Percentiles rank a stretch among this genome's conserved stretches.
These are phyloP conservation scores for Populus tomentosa DNA, from an alignment of 441 rosid genomes.

Conservation along the genomic window DNA sequence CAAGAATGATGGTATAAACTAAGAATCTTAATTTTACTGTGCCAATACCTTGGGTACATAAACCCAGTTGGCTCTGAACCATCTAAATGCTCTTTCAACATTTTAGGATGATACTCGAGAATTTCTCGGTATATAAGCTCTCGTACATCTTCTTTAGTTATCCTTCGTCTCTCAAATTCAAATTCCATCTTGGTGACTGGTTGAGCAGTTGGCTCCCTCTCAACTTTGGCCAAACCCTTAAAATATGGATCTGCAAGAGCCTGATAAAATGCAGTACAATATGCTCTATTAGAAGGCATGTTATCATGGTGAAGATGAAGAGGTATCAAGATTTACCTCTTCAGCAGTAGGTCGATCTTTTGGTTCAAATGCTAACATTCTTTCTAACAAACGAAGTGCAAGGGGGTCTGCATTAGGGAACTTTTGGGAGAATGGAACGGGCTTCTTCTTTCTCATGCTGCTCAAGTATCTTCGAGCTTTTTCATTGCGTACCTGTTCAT, in stretches of 20 bases:
- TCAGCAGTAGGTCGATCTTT: slow-evolving; percentile 91
- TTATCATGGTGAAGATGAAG: slow-evolving; percentile 9
- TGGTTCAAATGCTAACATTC: slow-evolving; percentile 92
- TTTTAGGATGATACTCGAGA: slow-evolving; percentile 91
- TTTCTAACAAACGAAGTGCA: slow-evolving; percentile 82
- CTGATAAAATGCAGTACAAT: slow-evolving; percentile 31
- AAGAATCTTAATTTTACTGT: neutral
- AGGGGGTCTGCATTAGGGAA: slow-evolving; percentile 90
- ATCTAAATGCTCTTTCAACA: slow-evolving; percentile 79
- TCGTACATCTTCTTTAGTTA: slow-evolving; percentile 91
- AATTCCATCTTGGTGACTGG: slow-evolving; percentile 93
- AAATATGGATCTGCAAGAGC: slow-evolving; percentile 97
- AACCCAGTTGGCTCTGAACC: slow-evolving; percentile 92
- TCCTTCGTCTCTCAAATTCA: slow-evolving; percentile 93
- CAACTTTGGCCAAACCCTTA: slow-evolving; percentile 87
- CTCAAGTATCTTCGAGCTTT: slow-evolving; percentile 92
- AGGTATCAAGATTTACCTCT: slow-evolving; percentile 47
- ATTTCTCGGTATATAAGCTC: slow-evolving; percentile 90
- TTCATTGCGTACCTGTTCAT: slow-evolving; percentile 82
- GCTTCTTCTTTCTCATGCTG: slow-evolving; percentile 92
- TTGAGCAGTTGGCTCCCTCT: slow-evolving; percentile 97
- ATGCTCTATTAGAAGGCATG: slow-evolving; percentile 10
- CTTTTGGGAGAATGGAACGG: slow-evolving; percentile 74
- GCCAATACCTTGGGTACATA: slow-evolving; percentile 88
- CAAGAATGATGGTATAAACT: neutral